Base-by-base conservation (phyloP, 495 filamentous ascomycete species). In the Clohesyomyces aquaticus region DNA sequence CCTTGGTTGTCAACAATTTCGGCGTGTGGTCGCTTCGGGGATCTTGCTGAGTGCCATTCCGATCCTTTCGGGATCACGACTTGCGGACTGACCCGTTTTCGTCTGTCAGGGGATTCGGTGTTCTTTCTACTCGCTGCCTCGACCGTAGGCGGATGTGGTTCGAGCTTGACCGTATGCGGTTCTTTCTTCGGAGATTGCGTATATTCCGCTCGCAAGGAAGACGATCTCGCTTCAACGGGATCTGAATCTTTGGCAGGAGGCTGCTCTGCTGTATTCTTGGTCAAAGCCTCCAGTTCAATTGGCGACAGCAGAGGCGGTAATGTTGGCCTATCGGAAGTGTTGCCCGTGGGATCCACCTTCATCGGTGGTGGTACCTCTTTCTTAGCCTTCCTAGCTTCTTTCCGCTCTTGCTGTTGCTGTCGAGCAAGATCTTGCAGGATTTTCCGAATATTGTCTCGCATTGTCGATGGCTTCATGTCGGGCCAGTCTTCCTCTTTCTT, bases 401-500 rank as follows among this genome's bases (percentile, higher is more conserved):
- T 75, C 1, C 51, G 21, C 27, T 51, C 51, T 6, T 51, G 59
- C 1, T 61, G 16, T 46, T 72, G 70, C 27, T 61, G n/a, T 11
- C 46, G 14, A 3, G 25, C 26, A 23, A 72, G 48, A 0, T 50
- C 35, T 16, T 41, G 28, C 0, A 88, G 69, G 43, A 85, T 80
- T 11, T 79, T 67, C 19, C 84, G 81, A 4, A 89, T 76, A 4
- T 79, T 74, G 25, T 67, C 50, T n/a, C 86, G 79, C 58, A 87
- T 80, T 4, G 75, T 62, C 21, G 77, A 76, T 2, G 85, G 80
- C 41, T 75, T 72, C 51, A 88, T 71, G n/a, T 73, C 70, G 29
- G 82, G 78, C 82, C 85, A 88, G 43, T 88, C 82, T 1, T 70
- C 63, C 0, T 79, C 23, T n/a, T 57, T 48, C 47, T 77, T 69